Percentiles rank a stretch among this genome's conserved stretches.
Evolutionary conservation across 2,329 filamentous ascomycete genomes (phyloP).

Genomic region (Raffaelea albimanens): DNA sequence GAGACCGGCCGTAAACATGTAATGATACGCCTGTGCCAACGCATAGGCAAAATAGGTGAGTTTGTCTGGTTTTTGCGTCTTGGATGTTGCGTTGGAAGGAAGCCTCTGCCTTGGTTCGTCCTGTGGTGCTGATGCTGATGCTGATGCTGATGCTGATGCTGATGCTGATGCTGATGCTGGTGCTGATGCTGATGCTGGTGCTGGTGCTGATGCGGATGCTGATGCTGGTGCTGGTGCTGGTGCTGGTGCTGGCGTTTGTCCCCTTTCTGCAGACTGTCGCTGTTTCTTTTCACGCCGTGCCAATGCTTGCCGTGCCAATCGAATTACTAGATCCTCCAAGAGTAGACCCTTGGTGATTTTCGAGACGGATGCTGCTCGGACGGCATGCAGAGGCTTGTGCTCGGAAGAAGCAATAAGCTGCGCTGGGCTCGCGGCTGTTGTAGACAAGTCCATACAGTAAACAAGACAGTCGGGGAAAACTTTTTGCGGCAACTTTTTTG

Average conservation of each 20-base stretch:
- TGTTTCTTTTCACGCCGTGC: conserved; percentile 4
- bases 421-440: conserved; percentile 1
- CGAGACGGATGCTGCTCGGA: conserved; percentile 4
- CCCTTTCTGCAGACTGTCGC: neutral
- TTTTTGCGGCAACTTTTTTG: neutral
- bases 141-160: neutral
- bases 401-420: conserved; percentile 5
- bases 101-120: neutral
- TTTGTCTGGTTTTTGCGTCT: conserved; percentile 3
- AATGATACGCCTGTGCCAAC: conserved; percentile 5
- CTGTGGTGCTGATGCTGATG: neutral
- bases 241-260: neutral
- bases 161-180: neutral
- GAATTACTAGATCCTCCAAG: conserved; percentile 4
- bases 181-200: neutral
- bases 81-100: conserved; percentile 1
- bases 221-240: neutral
- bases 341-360: neutral
- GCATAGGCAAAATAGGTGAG: conserved; percentile 8
- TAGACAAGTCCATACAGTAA: conserved; percentile 1
- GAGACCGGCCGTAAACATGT: conserved; percentile 7
- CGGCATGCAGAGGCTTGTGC: conserved; percentile 6
- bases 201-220: too few relatives aligned
- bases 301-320: conserved; percentile 5
- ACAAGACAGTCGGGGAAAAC: conserved; percentile 5